Evolutionary conservation across 148 eudicot species (phyloP), one percentile per base, ranked within the genome.

Genomic region (Fagopyrum esculentum): DNA sequence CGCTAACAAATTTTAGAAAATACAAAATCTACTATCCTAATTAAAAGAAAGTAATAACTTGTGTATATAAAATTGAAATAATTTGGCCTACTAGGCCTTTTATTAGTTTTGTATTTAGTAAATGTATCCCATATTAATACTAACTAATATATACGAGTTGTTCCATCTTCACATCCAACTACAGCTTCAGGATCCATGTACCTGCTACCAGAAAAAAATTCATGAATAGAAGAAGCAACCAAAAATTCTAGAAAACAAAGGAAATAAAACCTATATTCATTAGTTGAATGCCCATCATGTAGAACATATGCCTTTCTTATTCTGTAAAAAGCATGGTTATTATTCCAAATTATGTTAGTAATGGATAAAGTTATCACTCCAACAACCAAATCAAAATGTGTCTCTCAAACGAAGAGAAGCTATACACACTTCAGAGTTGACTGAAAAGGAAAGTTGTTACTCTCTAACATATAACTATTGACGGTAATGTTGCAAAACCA

Each of bases 111-210:
- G 26, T 22, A 22, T 22, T 22, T 22, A 22, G 26, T 22, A 22
- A 22, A 22, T 22, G 26, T 22, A 22, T 22, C 26, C 26, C 26
- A 22, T 22, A 22, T 22, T 22, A 22, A 22, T 22, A 22, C 26
- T 22, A 22, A 22, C 26, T 22, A 22, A 22, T 22, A 93, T 54
- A 93, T 82, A 78, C 98, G 89, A 75, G 81, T 88, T 49, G 87
- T 89, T 69, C 98, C 98, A 71, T 93, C 98, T 64, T 86, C 90
- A 69, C 96, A 87, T 74, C 98, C 98, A 81, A 93, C 88, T 50
- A 85, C 89, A 75, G 98, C 98, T 73, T 86, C 89, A 10, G 98
- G 98, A 83, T 93, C 98, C 75, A 87, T 80, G 77, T 93, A 93
- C 86, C 98, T 93, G 77, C 16, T 30, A 45, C 75, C 78, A 29